A percentile compares a stretch with the other conserved stretches of the same genome.
Evolutionary conservation across 441 rosid species (phyloP).

Genomic region (Sinapis alba): DNA sequence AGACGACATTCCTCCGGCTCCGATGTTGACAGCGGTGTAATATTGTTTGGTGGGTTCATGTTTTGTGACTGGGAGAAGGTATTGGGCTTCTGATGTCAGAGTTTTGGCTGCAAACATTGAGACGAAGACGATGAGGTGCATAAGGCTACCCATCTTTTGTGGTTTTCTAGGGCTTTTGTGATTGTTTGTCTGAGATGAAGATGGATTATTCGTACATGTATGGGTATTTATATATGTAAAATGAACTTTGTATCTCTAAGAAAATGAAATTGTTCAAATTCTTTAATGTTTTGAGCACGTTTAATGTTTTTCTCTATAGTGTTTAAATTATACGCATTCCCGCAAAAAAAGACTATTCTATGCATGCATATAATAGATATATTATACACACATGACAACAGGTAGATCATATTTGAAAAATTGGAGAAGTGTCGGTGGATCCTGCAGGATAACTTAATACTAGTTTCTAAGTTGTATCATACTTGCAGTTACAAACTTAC

Average conservation of each 20-base stretch:
- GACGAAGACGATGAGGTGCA: background rate
- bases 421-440: background rate
- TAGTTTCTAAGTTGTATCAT: background rate
- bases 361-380: background rate
- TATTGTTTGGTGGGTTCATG: constrained; percentile 18
- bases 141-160: constrained; percentile 6
- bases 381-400: background rate
- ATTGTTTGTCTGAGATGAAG: constrained; percentile 2
- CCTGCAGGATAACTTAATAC: background rate
- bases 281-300: background rate
- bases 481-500: background rate
- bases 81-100: constrained; percentile 6
- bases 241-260: background rate
- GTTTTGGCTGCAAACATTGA: background rate
- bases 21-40: constrained; percentile 21
- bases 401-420: background rate
- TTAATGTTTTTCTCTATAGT: background rate
- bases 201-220: background rate
- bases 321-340: background rate
- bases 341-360: background rate
- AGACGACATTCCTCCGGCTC: background rate
- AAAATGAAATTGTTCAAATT: background rate
- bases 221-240: background rate
- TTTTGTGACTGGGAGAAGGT: constrained; percentile 33
- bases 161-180: background rate